Conservation (phyloP, 768 basidiomycete genomes). For the Hypsizygus marmoreus region DNA sequence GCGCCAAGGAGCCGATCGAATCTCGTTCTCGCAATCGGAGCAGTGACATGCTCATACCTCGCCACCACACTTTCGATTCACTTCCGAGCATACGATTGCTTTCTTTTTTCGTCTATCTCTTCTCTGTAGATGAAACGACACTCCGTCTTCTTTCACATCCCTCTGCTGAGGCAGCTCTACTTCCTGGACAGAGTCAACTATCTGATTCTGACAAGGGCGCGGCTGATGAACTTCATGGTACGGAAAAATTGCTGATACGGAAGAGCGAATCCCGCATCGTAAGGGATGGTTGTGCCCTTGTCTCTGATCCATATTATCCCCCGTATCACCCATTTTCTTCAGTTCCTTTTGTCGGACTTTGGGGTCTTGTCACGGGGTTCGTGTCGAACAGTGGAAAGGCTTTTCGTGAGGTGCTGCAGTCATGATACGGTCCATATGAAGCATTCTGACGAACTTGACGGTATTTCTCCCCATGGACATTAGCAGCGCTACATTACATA, state of each 20-base stretch:
- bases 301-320: not conserved
- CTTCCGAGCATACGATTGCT: constrained; percentile 37
- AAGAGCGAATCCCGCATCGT: not conserved
- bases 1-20: not conserved
- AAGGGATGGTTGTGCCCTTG: not conserved
- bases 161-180: constrained; percentile 31
- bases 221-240: constrained; percentile 1
- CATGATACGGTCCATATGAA: not conserved
- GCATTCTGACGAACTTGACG: too few relatives aligned
- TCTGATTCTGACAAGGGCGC: not conserved
- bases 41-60: too few relatives aligned
- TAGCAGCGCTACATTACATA: not conserved
- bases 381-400: constrained; percentile 9
- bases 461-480: too few relatives aligned
- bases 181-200: constrained; percentile 23
- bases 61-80: constrained; percentile 21
- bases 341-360: constrained; percentile 5
- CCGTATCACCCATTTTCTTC: not conserved
- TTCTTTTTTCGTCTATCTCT: constrained; percentile 35
- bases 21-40: not conserved
- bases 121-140: constrained; percentile 39
- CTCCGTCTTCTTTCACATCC: constrained; percentile 36
- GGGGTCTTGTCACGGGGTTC: constrained; percentile 9
- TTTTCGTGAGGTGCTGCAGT: constrained; percentile 2
- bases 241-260: constrained; percentile 4